A percentile compares a stretch with the other conserved stretches of the same genome.
Conservation (phyloP, 306 rosid genomes). For the Fragaria iinumae region DNA sequence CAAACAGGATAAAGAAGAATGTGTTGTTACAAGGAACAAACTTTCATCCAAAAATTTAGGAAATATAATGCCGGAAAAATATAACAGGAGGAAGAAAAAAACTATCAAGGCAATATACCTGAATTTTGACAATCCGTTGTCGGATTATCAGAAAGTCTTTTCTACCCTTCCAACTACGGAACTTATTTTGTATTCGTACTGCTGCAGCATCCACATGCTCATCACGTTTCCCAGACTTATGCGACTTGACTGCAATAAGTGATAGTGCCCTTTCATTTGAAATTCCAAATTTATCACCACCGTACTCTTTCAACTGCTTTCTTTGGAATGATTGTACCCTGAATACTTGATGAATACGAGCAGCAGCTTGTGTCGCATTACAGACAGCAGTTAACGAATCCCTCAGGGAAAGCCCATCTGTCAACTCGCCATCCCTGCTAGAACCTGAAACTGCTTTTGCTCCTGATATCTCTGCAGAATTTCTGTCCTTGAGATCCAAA, state of each 20-base stretch:
- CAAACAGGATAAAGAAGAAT: slow-evolving; percentile 9
- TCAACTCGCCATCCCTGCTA: slow-evolving; percentile 26
- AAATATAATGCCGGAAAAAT: neutral
- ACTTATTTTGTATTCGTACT: slow-evolving; percentile 68
- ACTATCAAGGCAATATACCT: slow-evolving; percentile 39
- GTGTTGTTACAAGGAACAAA: neutral
- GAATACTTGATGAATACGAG: slow-evolving; percentile 79
- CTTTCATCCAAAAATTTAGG: neutral
- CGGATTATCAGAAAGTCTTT: slow-evolving; percentile 67
- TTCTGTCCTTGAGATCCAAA: slow-evolving; percentile 42
- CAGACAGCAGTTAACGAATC: slow-evolving; percentile 82
- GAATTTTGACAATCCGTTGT: slow-evolving; percentile 76
- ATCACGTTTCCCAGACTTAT: slow-evolving; percentile 42
- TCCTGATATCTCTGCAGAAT: slow-evolving; percentile 38
- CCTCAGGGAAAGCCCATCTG: slow-evolving; percentile 57
- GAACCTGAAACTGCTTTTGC: slow-evolving; percentile 41
- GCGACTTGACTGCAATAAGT: slow-evolving; percentile 39
- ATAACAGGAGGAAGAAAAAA: neutral
- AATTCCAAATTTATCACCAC: slow-evolving; percentile 45
- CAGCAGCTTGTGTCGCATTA: slow-evolving; percentile 82
- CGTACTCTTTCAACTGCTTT: slow-evolving; percentile 58
- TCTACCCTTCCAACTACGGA: slow-evolving; percentile 79
- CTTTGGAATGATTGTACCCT: slow-evolving; percentile 82
- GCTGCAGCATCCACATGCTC: slow-evolving; percentile 74
- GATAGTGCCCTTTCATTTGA: slow-evolving; percentile 61